These are phyloP conservation scores for Phlebiopsis flavidoalba DNA, from an alignment of 768 basidiomycete genomes.

Conservation along the genomic window DNA sequence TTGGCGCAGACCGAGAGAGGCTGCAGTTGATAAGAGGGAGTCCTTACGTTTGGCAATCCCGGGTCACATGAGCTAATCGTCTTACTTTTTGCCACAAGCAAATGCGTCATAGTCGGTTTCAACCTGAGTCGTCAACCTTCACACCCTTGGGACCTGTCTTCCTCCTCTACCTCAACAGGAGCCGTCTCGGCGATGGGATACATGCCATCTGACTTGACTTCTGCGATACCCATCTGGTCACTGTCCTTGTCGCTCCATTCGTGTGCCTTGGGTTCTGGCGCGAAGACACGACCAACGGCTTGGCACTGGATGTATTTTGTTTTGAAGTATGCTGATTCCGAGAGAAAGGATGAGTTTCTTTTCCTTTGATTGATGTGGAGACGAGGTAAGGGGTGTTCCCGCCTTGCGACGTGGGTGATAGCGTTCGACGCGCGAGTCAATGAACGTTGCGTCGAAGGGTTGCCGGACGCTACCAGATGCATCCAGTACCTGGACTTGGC, in stretches of 20 bases:
- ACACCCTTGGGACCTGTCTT: slow-evolving; percentile 11
- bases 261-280: slow-evolving; percentile 20
- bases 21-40: background rate
- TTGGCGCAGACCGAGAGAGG: background rate
- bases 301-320: too few species aligned
- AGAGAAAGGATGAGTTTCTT: too few species aligned
- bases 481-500: too few species aligned
- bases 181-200: slow-evolving; percentile 13
- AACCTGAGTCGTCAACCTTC: slow-evolving; percentile 12
- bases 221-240: slow-evolving; percentile 4
- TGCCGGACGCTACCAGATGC: slow-evolving; percentile 16
- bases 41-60: background rate
- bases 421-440: too few species aligned
- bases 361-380: too few species aligned
- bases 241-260: slow-evolving; percentile 24
- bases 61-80: background rate
- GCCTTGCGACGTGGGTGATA: too few species aligned
- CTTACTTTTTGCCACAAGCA: background rate
- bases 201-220: slow-evolving; percentile 18
- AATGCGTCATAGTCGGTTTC: slow-evolving; percentile 10
- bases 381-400: too few species aligned
- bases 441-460: slow-evolving; percentile 26
- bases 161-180: background rate
- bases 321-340: too few species aligned
- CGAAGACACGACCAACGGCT: too few species aligned